Conservation (phyloP, 495 filamentous ascomycete species). For the Baudoinia panamericana region DNA sequence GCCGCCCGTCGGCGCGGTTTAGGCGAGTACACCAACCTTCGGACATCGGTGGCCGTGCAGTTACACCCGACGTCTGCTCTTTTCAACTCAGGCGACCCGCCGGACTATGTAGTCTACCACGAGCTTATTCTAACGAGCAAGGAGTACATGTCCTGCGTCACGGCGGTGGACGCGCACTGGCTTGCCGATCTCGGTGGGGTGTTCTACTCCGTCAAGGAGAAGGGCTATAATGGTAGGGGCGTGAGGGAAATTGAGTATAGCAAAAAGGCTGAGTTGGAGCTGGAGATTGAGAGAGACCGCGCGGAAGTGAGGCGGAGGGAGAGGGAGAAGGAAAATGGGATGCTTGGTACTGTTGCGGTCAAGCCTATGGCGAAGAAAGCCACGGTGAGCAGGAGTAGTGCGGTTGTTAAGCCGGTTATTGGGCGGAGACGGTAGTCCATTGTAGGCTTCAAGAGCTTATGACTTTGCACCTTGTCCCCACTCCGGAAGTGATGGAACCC, state of each 20-base stretch:
- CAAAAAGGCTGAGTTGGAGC: constrained; percentile 87
- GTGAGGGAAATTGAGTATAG: constrained; percentile 92
- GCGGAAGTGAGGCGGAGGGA: constrained; percentile 46
- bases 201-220: constrained; percentile 96
- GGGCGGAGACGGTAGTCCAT: constrained; percentile 5
- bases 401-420: constrained; percentile 16
- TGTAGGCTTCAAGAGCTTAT: no score
- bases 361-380: constrained; percentile 1
- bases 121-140: constrained; percentile 94
- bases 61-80: constrained; percentile 87
- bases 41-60: constrained; percentile 85
- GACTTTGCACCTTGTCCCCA: no score
- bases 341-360: background rate
- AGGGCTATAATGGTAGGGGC: constrained; percentile 83
- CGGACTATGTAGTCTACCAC: constrained; percentile 96
- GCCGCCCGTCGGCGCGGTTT: constrained; percentile 95
- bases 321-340: constrained; percentile 34
- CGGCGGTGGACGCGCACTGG: constrained; percentile 94
- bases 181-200: constrained; percentile 96
- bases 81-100: constrained; percentile 83
- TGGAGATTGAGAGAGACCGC: constrained; percentile 82
- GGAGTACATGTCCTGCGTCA: constrained; percentile 98
- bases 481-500: no score
- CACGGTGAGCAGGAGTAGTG: constrained; percentile 3
- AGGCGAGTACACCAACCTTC: constrained; percentile 91